Base-by-base conservation (phyloP, 1,284 basidiomycete species). In the Cryptococcus neoformans region DNA sequence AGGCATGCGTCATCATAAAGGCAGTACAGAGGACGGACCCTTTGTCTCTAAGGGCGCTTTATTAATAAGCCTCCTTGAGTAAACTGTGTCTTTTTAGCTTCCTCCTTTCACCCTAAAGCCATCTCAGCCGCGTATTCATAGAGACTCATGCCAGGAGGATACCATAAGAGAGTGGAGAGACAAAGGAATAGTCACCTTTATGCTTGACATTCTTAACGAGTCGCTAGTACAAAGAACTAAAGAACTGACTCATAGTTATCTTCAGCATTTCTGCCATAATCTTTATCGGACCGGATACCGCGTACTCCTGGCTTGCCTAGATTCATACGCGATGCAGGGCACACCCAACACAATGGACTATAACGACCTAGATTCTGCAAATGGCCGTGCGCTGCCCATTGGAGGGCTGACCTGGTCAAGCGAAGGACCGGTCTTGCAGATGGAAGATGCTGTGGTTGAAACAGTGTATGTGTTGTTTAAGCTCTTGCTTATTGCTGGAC, bases 361-460 rank as follows among this genome's bases (percentile, higher is more conserved):
- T 35, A 53, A 48, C 34, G 56, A 61, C 7, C 41, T 48, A 8
- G 42, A 36, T 9, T 46, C 47, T n/a, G 39, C 51, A 2, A 45
- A 28, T 4, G 50, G 41, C 34, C 46, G 56, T 11, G 54, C 47
- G 8, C 54, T 45, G 9, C 35, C 56, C 6, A 50, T 53, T 7
- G 49, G 49, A 2, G 61, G 63, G 2, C n/a, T 67, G 28, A 46
- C 34, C 7, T 71, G 66, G 66, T 42, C 50, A 11, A 58, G 56
- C 56, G 60, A 57, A 6, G 64, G 62, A 7, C 68, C 71, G 0
- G 59, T 70, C 37, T 62, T 76, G 38, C 59, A 66, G 41, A 68
- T 76, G 62, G 69, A 75, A 50, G 67, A 72, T 62, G 75, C 70
- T 4, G 65, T 76, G 3, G 73, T 74, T 1, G 73, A 76, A 64